Evolutionary conservation across 352 stramenopile genomes (phyloP).

Genomic region (Phytopythium montanum): DNA sequence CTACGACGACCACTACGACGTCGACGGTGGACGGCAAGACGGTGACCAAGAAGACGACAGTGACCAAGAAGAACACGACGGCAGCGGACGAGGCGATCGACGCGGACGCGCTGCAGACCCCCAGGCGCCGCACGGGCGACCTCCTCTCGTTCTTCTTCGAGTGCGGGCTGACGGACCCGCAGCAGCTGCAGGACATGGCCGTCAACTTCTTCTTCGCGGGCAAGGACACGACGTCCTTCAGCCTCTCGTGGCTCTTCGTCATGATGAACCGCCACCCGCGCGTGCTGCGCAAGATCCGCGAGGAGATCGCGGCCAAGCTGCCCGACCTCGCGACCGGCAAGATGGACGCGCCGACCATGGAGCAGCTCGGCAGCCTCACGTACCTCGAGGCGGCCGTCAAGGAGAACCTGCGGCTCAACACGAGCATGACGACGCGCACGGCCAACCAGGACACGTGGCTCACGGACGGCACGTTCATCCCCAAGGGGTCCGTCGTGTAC

Average conservation of each 20-base stretch:
- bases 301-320: slow-evolving; percentile 36
- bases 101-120: background rate
- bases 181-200: slow-evolving; percentile 62
- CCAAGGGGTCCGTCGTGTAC: slow-evolving; percentile 32
- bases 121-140: slow-evolving; percentile 11
- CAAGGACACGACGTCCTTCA: slow-evolving; percentile 68
- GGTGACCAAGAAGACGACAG: background rate
- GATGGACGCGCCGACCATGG: slow-evolving; percentile 27
- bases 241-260: slow-evolving; percentile 68
- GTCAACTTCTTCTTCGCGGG: slow-evolving; percentile 78
- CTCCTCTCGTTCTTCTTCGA: slow-evolving; percentile 47
- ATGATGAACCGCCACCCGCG: slow-evolving; percentile 71
- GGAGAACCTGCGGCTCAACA: slow-evolving; percentile 64
- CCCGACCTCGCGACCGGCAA: slow-evolving; percentile 19
- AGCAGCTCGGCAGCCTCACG: slow-evolving; percentile 39
- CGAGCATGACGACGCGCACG: slow-evolving; percentile 36
- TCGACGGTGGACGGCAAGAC: background rate
- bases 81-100: slow-evolving; percentile 6
- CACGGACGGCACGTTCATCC: slow-evolving; percentile 51
- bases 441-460: slow-evolving; percentile 43
- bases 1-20: slow-evolving; percentile 1
- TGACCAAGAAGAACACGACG: background rate
- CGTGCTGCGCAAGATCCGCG: slow-evolving; percentile 33
- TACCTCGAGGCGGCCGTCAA: slow-evolving; percentile 58
- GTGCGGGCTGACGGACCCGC: slow-evolving; percentile 15